Evolutionary conservation across 2,329 filamentous ascomycete genomes (phyloP).

Genomic region (Ceratocystis harringtonii): DNA sequence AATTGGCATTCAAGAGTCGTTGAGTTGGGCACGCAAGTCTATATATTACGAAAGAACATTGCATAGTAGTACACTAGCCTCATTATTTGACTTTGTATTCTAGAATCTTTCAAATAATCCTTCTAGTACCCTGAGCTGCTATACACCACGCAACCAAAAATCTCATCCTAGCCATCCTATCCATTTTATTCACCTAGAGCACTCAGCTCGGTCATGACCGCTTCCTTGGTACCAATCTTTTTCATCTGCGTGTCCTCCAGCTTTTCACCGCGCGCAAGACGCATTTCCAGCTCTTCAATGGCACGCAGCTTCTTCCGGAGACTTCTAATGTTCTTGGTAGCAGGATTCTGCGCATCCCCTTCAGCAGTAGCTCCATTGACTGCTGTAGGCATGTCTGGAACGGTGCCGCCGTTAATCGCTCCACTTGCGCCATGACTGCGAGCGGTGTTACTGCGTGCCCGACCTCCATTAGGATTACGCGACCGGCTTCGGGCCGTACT

Average conservation of each 20-base stretch:
- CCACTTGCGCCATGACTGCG: slow-evolving; percentile 22
- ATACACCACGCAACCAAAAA: not conserved
- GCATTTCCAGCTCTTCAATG: slow-evolving; percentile 97
- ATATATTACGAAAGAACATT: no score
- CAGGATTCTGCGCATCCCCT: slow-evolving; percentile 44
- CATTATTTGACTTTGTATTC: no score
- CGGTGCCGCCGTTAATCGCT: not conserved
- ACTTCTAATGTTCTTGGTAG: slow-evolving; percentile 86
- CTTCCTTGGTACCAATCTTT: slow-evolving; percentile 83
- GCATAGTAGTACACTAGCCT: no score
- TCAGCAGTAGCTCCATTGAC: slow-evolving; percentile 26
- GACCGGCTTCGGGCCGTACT: slow-evolving; percentile 38
- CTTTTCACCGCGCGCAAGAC: slow-evolving; percentile 85
- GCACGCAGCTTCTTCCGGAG: slow-evolving; percentile 94
- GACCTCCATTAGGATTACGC: slow-evolving; percentile 32
- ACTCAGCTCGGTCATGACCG: slow-evolving; percentile 71
- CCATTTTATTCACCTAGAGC: slow-evolving; percentile 30
- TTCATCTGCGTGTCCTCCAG: slow-evolving; percentile 96
- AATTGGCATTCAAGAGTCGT: no score
- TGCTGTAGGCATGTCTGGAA: slow-evolving; percentile 20
- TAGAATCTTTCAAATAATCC: no score
- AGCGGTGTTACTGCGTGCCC: slow-evolving; percentile 38
- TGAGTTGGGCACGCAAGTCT: no score
- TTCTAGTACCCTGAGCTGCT: not conserved
- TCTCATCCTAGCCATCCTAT: not conserved